Base-by-base conservation (phyloP, 1,139 yeast genomes). In the Hemisphaericaspora subhashii region DNA sequence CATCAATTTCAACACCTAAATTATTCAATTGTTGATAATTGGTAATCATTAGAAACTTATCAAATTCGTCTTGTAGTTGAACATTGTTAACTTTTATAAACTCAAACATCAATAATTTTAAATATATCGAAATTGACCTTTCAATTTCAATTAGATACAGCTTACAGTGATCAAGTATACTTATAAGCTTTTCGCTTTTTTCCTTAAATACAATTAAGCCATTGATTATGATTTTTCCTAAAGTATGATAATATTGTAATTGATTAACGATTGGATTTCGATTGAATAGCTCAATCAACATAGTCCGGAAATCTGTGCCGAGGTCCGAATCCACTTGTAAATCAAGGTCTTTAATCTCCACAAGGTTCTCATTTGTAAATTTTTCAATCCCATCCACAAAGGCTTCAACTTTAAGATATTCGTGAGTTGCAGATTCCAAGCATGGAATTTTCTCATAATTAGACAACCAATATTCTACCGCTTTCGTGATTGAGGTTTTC, bases 211-310 rank as follows among this genome's bases (percentile, higher is more conserved):
- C 40, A 52, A 38, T 16, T 20, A 48, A 37, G 1, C 65, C 50
- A 20, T 51, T 52, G 11, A 55, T 38, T 3, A 63, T 33, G 1
- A 62, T 48, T 12, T 45, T 38, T 40, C 67, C 58, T 29, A 66
- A 54, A 33, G 57, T 60, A 36, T 49, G 58, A n/a, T 53, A 42
- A n/a, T 46, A 42, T 41, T 71, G 76, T 18, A 60, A 45, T 6
- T 42, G 40, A 12, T 43, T 51, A 4, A 68, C 51, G 0, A 28
- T 37, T 3, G 37, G 14, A 29, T 59, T 58, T 4, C 49, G 43
- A 9, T 58, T 58, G 43, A 66, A 65, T 20, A 59, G 53, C 3
- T 33, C 34, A 3, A 45, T 32, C 26, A 67, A 41, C 15, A 45
- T 41, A 15, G 41, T 18, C 11, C 40, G 24, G 20, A 57, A 50